A percentile compares a stretch with the other conserved stretches of the same genome.
These are phyloP conservation scores for Dittrichia graveolens DNA, from an alignment of 129 eudicot species.

Conservation along the genomic window DNA sequence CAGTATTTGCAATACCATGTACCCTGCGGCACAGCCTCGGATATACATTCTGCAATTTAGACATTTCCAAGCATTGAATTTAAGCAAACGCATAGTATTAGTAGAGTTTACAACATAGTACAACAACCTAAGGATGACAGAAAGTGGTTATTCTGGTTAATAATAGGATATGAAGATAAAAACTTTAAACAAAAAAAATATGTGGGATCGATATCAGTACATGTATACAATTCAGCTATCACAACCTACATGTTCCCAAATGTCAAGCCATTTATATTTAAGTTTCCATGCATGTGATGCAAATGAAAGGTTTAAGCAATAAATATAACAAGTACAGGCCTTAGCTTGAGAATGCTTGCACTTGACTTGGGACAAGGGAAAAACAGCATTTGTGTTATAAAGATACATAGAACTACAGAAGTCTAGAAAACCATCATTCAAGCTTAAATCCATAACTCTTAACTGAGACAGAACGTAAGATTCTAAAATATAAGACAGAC, in stretches of 20 bases:
- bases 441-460: background rate
- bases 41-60: conserved; percentile 67
- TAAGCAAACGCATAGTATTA: background rate
- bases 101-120: background rate
- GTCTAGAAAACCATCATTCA: background rate
- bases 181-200: background rate
- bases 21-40: conserved; percentile 57
- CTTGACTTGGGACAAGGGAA: too few relatives aligned
- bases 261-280: background rate
- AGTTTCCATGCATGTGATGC: too few relatives aligned
- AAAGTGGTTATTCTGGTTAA: background rate
- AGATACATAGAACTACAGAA: background rate
- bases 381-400: too few relatives aligned
- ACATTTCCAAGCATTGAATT: conserved; percentile 18
- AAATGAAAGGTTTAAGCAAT: background rate
- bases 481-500: too few relatives aligned
- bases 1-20: conserved; percentile 83
- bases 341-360: background rate
- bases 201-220: background rate
- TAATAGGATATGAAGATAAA: background rate
- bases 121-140: background rate
- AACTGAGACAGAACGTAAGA: background rate
- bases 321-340: background rate
- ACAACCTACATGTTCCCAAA: background rate
- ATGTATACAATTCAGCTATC: conserved; percentile 5